phyloP scores from a whole-genome alignment of 179 eudicot genomes.

The Vitellaria paradoxa region DNA sequence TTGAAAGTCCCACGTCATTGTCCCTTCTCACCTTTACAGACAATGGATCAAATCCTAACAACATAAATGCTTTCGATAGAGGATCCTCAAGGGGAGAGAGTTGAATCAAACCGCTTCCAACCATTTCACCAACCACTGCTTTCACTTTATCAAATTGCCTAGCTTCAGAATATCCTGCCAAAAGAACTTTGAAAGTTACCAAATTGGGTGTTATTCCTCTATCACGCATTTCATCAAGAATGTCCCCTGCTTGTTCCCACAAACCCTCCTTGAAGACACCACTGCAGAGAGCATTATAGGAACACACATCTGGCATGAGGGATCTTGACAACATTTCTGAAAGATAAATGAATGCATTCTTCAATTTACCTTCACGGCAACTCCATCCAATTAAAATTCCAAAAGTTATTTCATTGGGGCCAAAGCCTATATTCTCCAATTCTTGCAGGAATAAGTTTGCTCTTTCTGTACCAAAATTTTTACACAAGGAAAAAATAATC shows the following conservation, averaged over 20 bases:
- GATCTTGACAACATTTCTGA: conserved; percentile 54
- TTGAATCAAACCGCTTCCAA: conserved; percentile 30
- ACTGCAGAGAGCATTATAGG: conserved; percentile 68
- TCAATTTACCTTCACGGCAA: conserved; percentile 55
- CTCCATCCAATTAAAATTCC: conserved; percentile 70
- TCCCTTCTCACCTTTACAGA: conserved; percentile 70
- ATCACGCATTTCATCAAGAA: conserved; percentile 70
- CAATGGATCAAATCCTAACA: conserved; percentile 58
- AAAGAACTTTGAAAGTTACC: conserved; percentile 54
- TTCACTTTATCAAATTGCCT: conserved; percentile 47
- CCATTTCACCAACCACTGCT: conserved; percentile 46
- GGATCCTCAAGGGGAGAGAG: conserved; percentile 54
- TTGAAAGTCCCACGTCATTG: conserved; percentile 43
- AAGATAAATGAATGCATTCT: conserved; percentile 52
- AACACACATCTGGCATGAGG: conserved; percentile 46
- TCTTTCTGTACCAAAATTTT: conserved; percentile 43
- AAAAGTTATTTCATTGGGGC: conserved; percentile 55
- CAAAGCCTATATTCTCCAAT: conserved; percentile 58
- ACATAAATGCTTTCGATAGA: conserved; percentile 47
- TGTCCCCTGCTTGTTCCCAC: conserved; percentile 47
- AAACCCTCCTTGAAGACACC: conserved; percentile 59
- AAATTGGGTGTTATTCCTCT: conserved; percentile 45
- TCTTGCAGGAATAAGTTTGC: conserved; percentile 47
- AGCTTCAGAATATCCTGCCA: conserved; percentile 73
- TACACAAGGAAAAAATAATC: conserved; percentile 47